Evolutionary conservation across 2,329 filamentous ascomycete species (phyloP), one percentile per base, ranked within the genome.

Genomic region (Calycina herbarum): DNA sequence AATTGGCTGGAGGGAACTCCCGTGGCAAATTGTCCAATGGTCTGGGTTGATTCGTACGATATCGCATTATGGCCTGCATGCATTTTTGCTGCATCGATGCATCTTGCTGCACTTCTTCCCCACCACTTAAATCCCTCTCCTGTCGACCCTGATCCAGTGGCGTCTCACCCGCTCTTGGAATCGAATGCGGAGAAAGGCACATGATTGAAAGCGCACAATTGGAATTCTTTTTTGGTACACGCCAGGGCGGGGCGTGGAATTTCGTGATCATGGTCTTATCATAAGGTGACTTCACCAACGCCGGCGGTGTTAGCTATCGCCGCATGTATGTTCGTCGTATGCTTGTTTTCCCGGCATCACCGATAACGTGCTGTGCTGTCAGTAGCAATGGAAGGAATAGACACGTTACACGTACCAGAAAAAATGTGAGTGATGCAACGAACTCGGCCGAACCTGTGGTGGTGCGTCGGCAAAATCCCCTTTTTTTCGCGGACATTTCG

Each of bases 1-100:
- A 54, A 54, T 54, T 54, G 48, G 48, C n/a, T 54, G 48, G 48
- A 54, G 48, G 48, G 48, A 54, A 54, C 48, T 54, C 48, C 48
- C 48, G 48, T 27, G 48, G n/a, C 48, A 13, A 54, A 20, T 27
- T 24, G 7, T 54, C 48, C 48, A 54, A 54, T 54, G 8, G 48
- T 15, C 48, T 27, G 20, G 48, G 24, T 54, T 27, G 2, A 54
- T 54, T 54, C 45, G 45, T 51, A 51, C 45, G 45, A 51, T 51
- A 10, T 51, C 45, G 45, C 45, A 27, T 24, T 27, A 11, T 54
- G 48, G 48, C 48, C 48, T 54, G 48, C 48, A 24, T 54, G 20
- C 48, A 54, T 24, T 13, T 54, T 24, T 13, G 24, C 24, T 54
- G 38, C 38, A 40, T 54, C n/a, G 48, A 20, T 54, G 20, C 48